Conservation (phyloP, 257 asterid species). For the Plectranthus barbatus region DNA sequence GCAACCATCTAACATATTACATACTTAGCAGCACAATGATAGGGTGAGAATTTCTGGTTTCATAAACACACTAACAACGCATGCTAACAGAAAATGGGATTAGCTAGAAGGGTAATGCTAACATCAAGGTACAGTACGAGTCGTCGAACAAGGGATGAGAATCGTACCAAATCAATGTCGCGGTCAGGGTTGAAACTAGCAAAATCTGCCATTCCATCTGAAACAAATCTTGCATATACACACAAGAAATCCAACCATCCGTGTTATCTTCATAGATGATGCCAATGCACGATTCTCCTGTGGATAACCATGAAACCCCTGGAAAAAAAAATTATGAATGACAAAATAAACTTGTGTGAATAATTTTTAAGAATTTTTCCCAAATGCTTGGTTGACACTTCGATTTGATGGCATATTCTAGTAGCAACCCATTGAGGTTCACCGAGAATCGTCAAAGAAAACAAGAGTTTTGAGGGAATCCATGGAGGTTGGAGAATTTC, state of each 20-base stretch:
- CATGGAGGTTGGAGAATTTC: slow-evolving; percentile 14
- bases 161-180: slow-evolving; percentile 65
- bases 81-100: background rate
- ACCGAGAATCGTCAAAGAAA: background rate
- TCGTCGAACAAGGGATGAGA: background rate
- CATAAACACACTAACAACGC: background rate
- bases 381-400: background rate
- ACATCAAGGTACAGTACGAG: background rate
- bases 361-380: background rate
- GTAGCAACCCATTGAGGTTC: slow-evolving; percentile 17
- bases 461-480: slow-evolving; percentile 17
- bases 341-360: background rate
- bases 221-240: slow-evolving; percentile 54
- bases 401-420: slow-evolving; percentile 1
- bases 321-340: background rate
- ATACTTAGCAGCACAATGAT: background rate
- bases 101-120: background rate
- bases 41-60: background rate
- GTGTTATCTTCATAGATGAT: slow-evolving; percentile 56
- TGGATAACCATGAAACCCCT: slow-evolving; percentile 57
- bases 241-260: slow-evolving; percentile 47
- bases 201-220: slow-evolving; percentile 99
- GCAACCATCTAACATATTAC: background rate
- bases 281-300: slow-evolving; percentile 30
- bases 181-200: slow-evolving; percentile 80